These are phyloP conservation scores for Kalaharituber pfeilii DNA, from an alignment of 2,329 filamentous ascomycete species.

Conservation along the genomic window DNA sequence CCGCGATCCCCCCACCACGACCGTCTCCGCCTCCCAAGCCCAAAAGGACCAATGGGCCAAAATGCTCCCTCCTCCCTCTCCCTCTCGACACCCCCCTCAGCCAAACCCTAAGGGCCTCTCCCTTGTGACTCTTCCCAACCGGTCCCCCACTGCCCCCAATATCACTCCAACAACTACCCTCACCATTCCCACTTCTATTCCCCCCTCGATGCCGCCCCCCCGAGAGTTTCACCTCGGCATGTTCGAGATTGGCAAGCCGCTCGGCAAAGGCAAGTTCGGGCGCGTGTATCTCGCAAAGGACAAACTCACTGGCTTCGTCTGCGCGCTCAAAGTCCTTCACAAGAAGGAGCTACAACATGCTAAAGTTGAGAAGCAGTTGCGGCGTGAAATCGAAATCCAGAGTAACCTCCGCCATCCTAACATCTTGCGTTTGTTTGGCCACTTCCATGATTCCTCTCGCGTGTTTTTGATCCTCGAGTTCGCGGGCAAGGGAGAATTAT, in stretches of 20 bases:
- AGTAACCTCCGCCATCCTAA: slow-evolving; percentile 74
- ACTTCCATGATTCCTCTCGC: slow-evolving; percentile 77
- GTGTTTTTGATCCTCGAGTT: slow-evolving; percentile 80
- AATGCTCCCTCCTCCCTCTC: background rate
- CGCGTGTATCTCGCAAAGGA: slow-evolving; percentile 73
- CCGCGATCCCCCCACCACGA: slow-evolving; percentile 2
- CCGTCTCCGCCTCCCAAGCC: background rate
- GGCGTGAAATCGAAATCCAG: slow-evolving; percentile 79
- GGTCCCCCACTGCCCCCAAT: too few relatives aligned
- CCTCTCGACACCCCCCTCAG: background rate
- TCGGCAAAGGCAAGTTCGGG: slow-evolving; percentile 78
- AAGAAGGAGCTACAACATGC: slow-evolving; percentile 67
- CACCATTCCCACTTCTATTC: slow-evolving; percentile 4
- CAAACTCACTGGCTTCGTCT: slow-evolving; percentile 62
- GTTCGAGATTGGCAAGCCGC: slow-evolving; percentile 78
- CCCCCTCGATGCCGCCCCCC: slow-evolving; percentile 20
- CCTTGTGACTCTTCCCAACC: slow-evolving; percentile 29
- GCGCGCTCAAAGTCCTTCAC: slow-evolving; percentile 71
- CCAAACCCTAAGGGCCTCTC: slow-evolving; percentile 21
- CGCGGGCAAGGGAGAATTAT: slow-evolving; percentile 68
- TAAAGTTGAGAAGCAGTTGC: slow-evolving; percentile 70
- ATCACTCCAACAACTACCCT: slow-evolving; percentile 32
- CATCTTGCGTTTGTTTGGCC: slow-evolving; percentile 65
- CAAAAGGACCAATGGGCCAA: background rate
- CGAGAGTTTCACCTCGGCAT: slow-evolving; percentile 67